A percentile compares a stretch with the other conserved stretches of the same genome.
Conservation (phyloP, 768 basidiomycete genomes). For the Suillus fuscotomentosus region DNA sequence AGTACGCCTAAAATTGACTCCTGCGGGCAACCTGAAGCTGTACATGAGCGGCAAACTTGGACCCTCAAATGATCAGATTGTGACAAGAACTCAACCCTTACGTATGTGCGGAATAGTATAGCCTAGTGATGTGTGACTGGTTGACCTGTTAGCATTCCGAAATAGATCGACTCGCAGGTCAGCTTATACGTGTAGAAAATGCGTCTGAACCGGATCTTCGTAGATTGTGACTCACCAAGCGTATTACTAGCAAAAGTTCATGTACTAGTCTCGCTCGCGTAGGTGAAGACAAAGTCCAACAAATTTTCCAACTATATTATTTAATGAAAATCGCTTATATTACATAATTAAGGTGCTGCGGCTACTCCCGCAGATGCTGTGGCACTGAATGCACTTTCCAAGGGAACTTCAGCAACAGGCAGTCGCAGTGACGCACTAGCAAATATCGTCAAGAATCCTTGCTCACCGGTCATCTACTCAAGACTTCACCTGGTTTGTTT, state of each 20-base stretch:
- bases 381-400: conserved; percentile 2
- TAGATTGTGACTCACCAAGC: not conserved
- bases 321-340: not conserved
- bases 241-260: not conserved
- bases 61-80: not conserved
- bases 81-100: not conserved
- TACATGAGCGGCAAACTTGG: not conserved
- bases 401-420: not conserved
- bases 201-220: not conserved
- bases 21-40: not conserved
- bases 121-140: too few species aligned
- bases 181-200: not conserved
- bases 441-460: conserved; percentile 2
- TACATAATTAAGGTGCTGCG: not conserved
- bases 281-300: too few species aligned
- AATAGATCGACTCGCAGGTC: too few species aligned
- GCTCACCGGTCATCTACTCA: not conserved
- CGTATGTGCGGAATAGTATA: not conserved
- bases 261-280: not conserved
- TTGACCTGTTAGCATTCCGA: too few species aligned
- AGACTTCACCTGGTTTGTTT: conserved; percentile 2
- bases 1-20: not conserved
- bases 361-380: not conserved
- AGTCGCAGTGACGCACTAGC: not conserved
- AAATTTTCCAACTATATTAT: not conserved